Evolutionary conservation across 306 rosid genomes (phyloP), one percentile per base, ranked within the genome.

Genomic region (Rosa rugosa): DNA sequence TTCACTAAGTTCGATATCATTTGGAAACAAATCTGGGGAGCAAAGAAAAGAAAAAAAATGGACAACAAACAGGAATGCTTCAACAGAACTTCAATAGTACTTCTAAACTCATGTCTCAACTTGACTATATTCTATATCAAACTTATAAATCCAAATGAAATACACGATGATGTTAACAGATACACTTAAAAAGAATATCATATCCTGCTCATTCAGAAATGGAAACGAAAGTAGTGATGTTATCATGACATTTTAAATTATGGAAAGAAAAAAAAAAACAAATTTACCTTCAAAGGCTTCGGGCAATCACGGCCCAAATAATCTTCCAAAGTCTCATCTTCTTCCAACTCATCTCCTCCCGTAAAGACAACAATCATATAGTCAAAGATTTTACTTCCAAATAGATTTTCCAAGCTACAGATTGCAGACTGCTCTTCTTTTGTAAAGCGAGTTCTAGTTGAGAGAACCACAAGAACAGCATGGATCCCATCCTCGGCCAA

Each of bases 401-500:
- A 94, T 77, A 94, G 80, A 47, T 85, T 82, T 69, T 85, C 92
- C 87, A 92, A 86, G 86, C 91, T 90, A 5, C 56, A 84, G 17
- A 94, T 50, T 38, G 97, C 92, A 75, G 94, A 84, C 75, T 76
- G 84, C 81, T 94, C 97, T 80, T 94, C 97, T 14, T 87, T 79
- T 7, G 97, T 80, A 69, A 94, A 92, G 18, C 97, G 97, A 38
- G 93, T 68, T 78, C 90, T 83, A 4, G 91, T 91, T 3, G 98
- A 92, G 62, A 90, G 87, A 77, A 92, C 97, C 27, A 94, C 73
- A 74, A 94, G 77, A 56, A 94, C 79, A 0, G 97, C 99, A 86
- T 94, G 99, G 78, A 94, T 89, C 62, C 97, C 99, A 74, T 94
- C 95, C 87, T 94, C 89, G 40, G 99, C 99, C 80, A 94, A 50